Base-by-base conservation (phyloP, 2,329 filamentous ascomycete species). In the Tolypocladium tundrense region DNA sequence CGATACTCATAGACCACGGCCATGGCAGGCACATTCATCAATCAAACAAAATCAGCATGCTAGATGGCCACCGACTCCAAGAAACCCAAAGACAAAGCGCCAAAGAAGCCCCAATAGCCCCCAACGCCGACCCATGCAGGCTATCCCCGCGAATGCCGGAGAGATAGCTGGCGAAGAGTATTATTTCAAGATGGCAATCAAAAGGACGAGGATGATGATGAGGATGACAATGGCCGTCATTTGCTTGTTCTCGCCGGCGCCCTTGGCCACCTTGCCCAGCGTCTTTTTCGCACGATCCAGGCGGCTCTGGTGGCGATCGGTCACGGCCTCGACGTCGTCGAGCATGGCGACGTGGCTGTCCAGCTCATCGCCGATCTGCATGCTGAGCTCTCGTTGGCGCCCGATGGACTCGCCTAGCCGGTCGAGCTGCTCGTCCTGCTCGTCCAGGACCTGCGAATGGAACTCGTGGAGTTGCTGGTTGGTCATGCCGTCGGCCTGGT, bases 391-490 rank as follows among this genome's bases (percentile, higher is more conserved):
- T 54, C 95, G 81, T 77, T 97, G 94, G 43, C 94, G 84, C 4
- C 89, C 83, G 64, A 99, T 97, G 59, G 85, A 90, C 67, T 86
- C 84, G n/a, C 92, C 90, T 4, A 99, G 77, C 11, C 82, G 80
- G 70, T 97, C 93, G n/a, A 99, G 81, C 71, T 96, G 91, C 63
- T 90, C 88, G 69, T 99, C 94, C 73, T 99, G 94, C 61, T 97
- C 87, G n/a, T 82, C 80, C 42, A 99, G 78, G 33, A 96, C 85
- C 61, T 85, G 85, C 58, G 81, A 77, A 74, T 99, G 94, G 72
- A 95, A 92, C 27, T 82, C 79, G 74, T 97, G 89, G 62, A 97
- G 87, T 73, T 97, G 91, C 70, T 87, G 79, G 72, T 97, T 97
- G 69, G 82, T 80, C 68, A 96, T 78, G 11, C 74, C 70, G 7